Conservation (phyloP, 1,284 basidiomycete species). For the Marasmius oreades region DNA sequence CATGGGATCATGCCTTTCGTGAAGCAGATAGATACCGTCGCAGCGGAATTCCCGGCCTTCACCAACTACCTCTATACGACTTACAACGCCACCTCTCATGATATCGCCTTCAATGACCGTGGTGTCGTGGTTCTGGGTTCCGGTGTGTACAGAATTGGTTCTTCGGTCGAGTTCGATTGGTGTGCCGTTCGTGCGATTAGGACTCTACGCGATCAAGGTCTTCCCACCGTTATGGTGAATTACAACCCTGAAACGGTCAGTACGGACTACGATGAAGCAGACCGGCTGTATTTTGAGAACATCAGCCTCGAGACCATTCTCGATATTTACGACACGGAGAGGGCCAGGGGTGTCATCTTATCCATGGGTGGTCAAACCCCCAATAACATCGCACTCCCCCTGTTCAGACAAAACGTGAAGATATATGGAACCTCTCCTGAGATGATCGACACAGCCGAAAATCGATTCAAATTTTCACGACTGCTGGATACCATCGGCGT, state of each 20-base stretch:
- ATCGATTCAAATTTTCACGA: conserved; percentile 99
- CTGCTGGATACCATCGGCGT: conserved; percentile 96
- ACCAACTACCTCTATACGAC: conserved; percentile 99
- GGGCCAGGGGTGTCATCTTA: conserved; percentile 87
- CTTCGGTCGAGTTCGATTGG: conserved; percentile 99
- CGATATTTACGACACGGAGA: conserved; percentile 95
- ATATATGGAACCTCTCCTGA: conserved; percentile 98
- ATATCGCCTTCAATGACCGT: conserved; percentile 84
- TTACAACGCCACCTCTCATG: conserved; percentile 94
- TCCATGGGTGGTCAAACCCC: conserved; percentile 99
- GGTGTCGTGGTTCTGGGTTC: conserved; percentile 98
- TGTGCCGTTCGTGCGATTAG: conserved; percentile 97
- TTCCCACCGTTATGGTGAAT: conserved; percentile 99
- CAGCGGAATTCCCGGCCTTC: conserved; percentile 97
- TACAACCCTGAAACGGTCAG: conserved; percentile 99
- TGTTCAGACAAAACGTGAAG: conserved; percentile 95
- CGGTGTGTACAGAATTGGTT: conserved; percentile 97
- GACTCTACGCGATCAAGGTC: conserved; percentile 90
- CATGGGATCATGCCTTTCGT: conserved; percentile 85
- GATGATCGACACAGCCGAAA: conserved; percentile 99
- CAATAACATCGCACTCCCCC: conserved; percentile 95
- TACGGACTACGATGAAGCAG: conserved; percentile 99
- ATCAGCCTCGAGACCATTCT: conserved; percentile 96
- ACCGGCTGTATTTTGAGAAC: conserved; percentile 98
- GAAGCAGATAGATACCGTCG: conserved; percentile 99